phyloP scores from a whole-genome alignment of 2,329 filamentous ascomycete species.

The Colletotrichum musicola region DNA sequence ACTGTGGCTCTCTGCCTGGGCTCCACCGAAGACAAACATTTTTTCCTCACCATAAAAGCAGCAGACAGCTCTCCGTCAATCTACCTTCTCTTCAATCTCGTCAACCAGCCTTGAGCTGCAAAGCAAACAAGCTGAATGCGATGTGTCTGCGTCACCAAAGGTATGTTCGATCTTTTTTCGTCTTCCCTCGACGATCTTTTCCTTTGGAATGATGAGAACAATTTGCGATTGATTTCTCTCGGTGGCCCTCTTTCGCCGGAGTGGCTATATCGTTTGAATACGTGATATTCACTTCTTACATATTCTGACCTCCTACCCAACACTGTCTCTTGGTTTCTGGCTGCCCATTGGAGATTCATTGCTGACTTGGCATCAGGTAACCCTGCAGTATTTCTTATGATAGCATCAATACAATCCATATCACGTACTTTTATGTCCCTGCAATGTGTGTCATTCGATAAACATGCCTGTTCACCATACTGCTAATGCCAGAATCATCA shows the following conservation, averaged over 20 bases:
- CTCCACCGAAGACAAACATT: slow-evolving; percentile 31
- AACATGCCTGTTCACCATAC: not conserved
- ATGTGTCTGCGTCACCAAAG: slow-evolving; percentile 31
- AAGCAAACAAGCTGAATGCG: not conserved
- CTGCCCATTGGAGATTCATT: not conserved
- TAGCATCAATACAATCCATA: not conserved
- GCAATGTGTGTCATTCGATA: not conserved
- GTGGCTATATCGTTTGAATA: slow-evolving; percentile 81
- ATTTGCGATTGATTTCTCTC: slow-evolving; percentile 97
- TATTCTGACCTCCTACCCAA: slow-evolving; percentile 81
- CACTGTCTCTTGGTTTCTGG: slow-evolving; percentile 5
- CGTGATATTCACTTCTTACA: slow-evolving; percentile 98
- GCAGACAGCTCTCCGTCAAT: not conserved
- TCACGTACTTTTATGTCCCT: not conserved
- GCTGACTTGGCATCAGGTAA: slow-evolving; percentile 28
- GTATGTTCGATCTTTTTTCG: slow-evolving; percentile 40
- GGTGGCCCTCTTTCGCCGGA: slow-evolving; percentile 91
- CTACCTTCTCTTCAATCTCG: not conserved
- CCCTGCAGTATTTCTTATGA: not conserved
- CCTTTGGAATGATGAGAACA: slow-evolving; percentile 83
- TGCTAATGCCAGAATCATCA: no score
- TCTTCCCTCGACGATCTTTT: slow-evolving; percentile 28
- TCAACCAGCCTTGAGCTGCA: slow-evolving; percentile 19
- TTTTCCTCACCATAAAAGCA: slow-evolving; percentile 13
- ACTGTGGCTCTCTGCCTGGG: slow-evolving; percentile 5